A percentile compares a stretch with the other conserved stretches of the same genome.
These are phyloP conservation scores for Leptoxyphium fumago DNA, from an alignment of 2,329 filamentous ascomycete genomes.

Conservation along the genomic window DNA sequence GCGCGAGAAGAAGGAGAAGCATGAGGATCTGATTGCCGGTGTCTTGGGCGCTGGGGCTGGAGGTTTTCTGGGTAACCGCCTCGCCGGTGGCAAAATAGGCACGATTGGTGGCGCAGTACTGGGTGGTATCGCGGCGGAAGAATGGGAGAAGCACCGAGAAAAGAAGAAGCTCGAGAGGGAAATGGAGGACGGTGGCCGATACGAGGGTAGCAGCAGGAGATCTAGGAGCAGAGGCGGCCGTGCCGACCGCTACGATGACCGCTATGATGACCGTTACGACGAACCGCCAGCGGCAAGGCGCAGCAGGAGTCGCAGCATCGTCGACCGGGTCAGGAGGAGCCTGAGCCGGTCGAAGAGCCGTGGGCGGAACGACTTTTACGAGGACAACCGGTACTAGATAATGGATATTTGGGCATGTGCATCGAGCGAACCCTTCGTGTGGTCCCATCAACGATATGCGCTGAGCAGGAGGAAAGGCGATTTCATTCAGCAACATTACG, in stretches of 20 bases:
- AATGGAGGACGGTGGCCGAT: neutral
- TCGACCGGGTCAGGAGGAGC: neutral
- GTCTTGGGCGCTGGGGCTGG: neutral
- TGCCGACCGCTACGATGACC: neutral
- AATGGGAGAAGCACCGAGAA: slow-evolving; percentile 11
- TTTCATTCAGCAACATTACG: neutral
- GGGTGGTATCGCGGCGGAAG: slow-evolving; percentile 13
- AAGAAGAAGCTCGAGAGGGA: slow-evolving; percentile 12
- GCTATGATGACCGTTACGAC: neutral
- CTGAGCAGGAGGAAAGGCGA: neutral
- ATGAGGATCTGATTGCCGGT: neutral
- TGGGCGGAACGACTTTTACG: neutral
- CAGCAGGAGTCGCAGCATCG: neutral
- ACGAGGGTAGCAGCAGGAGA: neutral
- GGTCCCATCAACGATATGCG: neutral
- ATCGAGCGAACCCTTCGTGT: neutral
- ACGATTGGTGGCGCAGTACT: slow-evolving; percentile 12
- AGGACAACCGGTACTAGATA: neutral
- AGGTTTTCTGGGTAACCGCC: neutral
- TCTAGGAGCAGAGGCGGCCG: neutral
- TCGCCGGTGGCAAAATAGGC: neutral
- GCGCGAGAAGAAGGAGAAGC: neutral
- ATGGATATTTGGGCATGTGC: neutral
- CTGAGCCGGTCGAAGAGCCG: neutral
- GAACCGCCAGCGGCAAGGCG: neutral